These are phyloP conservation scores for Volvox carteri DNA, from an alignment of 163 green algal genomes.

Conservation along the genomic window DNA sequence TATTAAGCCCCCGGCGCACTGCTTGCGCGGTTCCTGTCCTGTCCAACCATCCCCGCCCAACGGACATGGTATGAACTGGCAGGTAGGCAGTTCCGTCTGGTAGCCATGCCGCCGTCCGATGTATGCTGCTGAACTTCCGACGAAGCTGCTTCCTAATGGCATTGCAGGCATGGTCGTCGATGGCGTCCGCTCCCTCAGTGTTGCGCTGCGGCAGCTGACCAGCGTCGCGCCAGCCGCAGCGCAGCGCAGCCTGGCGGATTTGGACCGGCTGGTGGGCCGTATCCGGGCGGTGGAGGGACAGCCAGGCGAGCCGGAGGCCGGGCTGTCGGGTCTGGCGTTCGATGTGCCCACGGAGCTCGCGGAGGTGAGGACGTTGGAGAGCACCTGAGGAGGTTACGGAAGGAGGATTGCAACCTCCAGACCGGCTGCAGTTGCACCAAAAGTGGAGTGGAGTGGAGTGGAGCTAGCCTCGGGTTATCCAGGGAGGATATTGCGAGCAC, in stretches of 20 bases:
- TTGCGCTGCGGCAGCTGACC: conserved; percentile 52
- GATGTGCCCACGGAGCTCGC: conserved; percentile 76
- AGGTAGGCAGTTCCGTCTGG: too few species aligned
- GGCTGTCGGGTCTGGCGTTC: conserved; percentile 78
- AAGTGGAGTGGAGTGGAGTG: too few species aligned
- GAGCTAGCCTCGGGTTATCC: too few species aligned
- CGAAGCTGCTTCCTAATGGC: background rate
- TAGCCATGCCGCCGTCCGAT: too few species aligned
- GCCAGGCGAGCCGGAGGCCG: conserved; percentile 24
- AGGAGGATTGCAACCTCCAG: too few species aligned
- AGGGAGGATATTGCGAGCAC: too few species aligned
- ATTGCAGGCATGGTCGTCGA: conserved; percentile 29
- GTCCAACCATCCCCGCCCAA: too few species aligned
- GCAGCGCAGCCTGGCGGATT: background rate
- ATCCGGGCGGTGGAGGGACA: conserved; percentile 47
- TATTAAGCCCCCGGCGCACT: too few species aligned
- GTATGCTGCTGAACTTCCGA: background rate
- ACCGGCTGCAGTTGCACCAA: too few species aligned
- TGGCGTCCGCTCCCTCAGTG: conserved; percentile 45
- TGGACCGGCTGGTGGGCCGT: conserved; percentile 58
- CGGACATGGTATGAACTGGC: too few species aligned
- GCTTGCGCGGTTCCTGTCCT: too few species aligned
- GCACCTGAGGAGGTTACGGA: too few species aligned
- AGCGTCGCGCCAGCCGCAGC: background rate
- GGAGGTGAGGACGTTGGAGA: conserved; percentile 38